A percentile compares a stretch with the other conserved stretches of the same genome.
Conservation (phyloP, 2,329 filamentous ascomycete species). For the Alternaria infectoria region DNA sequence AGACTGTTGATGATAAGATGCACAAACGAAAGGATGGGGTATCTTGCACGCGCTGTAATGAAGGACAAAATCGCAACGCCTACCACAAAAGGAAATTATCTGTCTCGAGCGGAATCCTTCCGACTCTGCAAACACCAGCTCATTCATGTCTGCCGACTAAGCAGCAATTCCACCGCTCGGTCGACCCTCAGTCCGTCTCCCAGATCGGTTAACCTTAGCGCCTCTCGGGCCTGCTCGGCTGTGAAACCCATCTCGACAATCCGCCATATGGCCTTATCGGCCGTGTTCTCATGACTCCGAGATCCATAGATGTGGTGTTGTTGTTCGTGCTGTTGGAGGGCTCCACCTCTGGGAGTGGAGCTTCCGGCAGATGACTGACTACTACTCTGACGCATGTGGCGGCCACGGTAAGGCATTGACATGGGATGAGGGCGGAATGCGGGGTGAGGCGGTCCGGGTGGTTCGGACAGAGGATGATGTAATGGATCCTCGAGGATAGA, state of each 20-base stretch:
- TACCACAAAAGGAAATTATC: not conserved
- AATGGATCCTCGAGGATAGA: conserved; percentile 40
- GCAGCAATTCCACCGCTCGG: conserved; percentile 62
- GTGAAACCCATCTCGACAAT: conserved; percentile 68
- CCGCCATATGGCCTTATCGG: conserved; percentile 62
- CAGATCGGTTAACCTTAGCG: conserved; percentile 64
- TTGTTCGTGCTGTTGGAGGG: conserved; percentile 39
- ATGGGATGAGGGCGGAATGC: conserved; percentile 20
- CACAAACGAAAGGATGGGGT: conserved; percentile 1
- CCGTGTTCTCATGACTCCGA: conserved; percentile 57
- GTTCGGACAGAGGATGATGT: conserved; percentile 15
- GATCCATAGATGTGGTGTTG: conserved; percentile 40
- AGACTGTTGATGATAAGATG: not conserved
- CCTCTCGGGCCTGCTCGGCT: conserved; percentile 61
- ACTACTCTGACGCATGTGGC: not conserved
- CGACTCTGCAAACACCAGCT: not conserved
- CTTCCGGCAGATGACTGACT: conserved; percentile 6
- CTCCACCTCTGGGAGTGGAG: conserved; percentile 16
- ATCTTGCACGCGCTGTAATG: not conserved
- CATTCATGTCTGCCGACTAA: conserved; percentile 29
- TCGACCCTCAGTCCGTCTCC: conserved; percentile 65
- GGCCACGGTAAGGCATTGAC: not conserved
- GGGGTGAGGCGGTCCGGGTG: conserved; percentile 22
- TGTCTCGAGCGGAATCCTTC: not conserved
- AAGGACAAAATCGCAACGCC: not conserved